A percentile compares a stretch with the other conserved stretches of the same genome.
Conservation (phyloP, 148 eudicot genomes). For the Spergularia bocconei region DNA sequence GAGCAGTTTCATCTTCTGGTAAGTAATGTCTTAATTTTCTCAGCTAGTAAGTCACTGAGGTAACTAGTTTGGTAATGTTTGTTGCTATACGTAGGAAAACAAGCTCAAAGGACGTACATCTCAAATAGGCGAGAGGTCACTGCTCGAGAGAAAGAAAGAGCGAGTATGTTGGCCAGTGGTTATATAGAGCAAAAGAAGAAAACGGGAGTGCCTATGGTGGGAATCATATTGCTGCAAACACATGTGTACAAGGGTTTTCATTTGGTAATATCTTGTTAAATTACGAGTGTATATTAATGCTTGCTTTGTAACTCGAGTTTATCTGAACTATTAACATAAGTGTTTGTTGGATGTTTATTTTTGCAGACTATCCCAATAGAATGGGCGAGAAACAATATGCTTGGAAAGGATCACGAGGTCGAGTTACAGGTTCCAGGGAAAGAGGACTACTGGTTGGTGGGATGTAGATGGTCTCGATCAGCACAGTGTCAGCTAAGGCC, state of each 20-base stretch:
- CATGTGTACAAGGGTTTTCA: slow-evolving; percentile 22
- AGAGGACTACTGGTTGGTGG: slow-evolving; percentile 12
- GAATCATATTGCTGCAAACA: slow-evolving; percentile 7
- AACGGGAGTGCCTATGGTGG: neutral
- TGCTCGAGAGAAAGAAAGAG: neutral
- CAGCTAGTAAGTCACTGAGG: neutral
- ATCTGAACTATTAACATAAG: neutral
- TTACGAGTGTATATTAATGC: neutral
- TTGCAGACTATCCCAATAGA: slow-evolving; percentile 23
- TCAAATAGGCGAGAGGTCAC: slow-evolving; percentile 22
- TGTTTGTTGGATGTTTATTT: neutral
- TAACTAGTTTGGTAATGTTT: neutral
- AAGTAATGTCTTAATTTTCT: neutral
- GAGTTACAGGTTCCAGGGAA: slow-evolving; percentile 9
- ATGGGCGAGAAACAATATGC: slow-evolving; percentile 17
- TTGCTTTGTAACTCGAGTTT: neutral
- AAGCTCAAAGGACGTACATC: neutral
- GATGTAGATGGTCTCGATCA: slow-evolving; percentile 16
- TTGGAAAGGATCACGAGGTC: neutral
- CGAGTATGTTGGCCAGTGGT: neutral
- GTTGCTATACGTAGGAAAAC: slow-evolving; percentile 7
- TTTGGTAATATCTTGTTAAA: slow-evolving; percentile 8
- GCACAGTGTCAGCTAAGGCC: slow-evolving; percentile 6
- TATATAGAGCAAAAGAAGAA: neutral
- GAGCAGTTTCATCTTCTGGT: neutral